Percentiles rank a stretch among this genome's conserved stretches.
Evolutionary conservation across 1,284 basidiomycete genomes (phyloP).

Genomic region (Cerrena zonata): DNA sequence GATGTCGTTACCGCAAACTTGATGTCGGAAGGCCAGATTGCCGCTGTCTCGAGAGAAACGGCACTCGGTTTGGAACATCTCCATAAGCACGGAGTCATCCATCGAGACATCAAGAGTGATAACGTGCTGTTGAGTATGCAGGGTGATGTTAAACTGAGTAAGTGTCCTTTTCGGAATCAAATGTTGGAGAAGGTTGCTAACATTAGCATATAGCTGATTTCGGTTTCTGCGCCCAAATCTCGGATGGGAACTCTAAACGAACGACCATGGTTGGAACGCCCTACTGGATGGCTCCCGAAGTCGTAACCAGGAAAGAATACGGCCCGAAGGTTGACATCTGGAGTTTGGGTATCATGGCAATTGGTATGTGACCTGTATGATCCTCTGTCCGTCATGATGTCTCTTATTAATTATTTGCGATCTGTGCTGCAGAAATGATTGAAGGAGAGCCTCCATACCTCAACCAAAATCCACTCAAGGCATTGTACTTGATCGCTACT

Average conservation of each 20-base stretch:
- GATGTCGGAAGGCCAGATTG: conserved; percentile 94
- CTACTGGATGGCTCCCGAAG: conserved; percentile 99
- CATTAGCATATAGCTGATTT: conserved; percentile 73
- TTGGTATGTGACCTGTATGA: conserved; percentile 49
- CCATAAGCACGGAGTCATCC: conserved; percentile 91
- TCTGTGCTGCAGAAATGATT: conserved; percentile 78
- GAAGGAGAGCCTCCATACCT: conserved; percentile 98
- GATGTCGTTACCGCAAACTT: conserved; percentile 96
- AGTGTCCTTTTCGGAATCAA: conserved; percentile 31
- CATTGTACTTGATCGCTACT: conserved; percentile 93
- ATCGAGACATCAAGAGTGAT: conserved; percentile 97
- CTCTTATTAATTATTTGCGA: neutral
- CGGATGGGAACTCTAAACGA: conserved; percentile 86
- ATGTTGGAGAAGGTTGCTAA: conserved; percentile 6
- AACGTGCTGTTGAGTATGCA: conserved; percentile 89
- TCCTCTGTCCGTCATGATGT: neutral
- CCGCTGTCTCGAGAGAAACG: conserved; percentile 86
- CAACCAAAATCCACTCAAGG: conserved; percentile 93
- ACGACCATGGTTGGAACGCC: conserved; percentile 99
- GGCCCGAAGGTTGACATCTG: conserved; percentile 99
- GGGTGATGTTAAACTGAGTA: conserved; percentile 96
- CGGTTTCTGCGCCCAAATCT: conserved; percentile 97
- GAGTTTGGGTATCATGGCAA: conserved; percentile 98
- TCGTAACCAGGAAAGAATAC: conserved; percentile 97
- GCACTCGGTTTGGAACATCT: conserved; percentile 88